Percentiles rank a stretch among this genome's conserved stretches.
phyloP scores from a whole-genome alignment of 306 rosid genomes.

The Nissolia schottii region DNA sequence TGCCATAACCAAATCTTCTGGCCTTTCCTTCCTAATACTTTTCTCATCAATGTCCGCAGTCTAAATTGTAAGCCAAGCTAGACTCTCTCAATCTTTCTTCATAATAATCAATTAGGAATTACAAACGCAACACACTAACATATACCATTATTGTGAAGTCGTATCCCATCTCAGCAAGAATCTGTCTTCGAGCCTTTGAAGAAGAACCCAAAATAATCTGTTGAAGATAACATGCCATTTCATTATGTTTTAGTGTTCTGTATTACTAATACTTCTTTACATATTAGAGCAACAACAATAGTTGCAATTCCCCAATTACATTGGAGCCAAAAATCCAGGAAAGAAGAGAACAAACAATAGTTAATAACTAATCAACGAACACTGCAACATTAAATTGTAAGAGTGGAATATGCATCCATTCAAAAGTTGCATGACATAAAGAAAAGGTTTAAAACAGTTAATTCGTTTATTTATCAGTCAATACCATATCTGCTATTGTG shows the following conservation, averaged over 20 bases:
- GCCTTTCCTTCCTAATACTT: slow-evolving; percentile 65
- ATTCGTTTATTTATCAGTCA: neutral
- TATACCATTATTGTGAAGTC: slow-evolving; percentile 68
- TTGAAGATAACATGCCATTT: neutral
- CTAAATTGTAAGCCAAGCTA: slow-evolving; percentile 36
- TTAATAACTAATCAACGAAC: neutral
- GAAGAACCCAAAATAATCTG: slow-evolving; percentile 88
- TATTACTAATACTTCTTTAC: neutral
- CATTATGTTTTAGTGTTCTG: neutral
- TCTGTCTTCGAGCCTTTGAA: slow-evolving; percentile 72
- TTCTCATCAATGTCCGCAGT: slow-evolving; percentile 89
- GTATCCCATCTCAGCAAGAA: slow-evolving; percentile 83
- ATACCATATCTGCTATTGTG: neutral
- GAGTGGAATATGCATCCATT: neutral
- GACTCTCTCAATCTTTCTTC: neutral
- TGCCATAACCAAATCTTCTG: slow-evolving; percentile 75
- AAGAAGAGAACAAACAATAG: neutral
- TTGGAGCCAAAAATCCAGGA: neutral
- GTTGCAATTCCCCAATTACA: neutral
- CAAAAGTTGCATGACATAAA: neutral
- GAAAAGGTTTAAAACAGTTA: neutral
- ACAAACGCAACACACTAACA: neutral
- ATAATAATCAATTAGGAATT: neutral
- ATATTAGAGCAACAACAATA: neutral
- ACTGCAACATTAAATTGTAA: neutral